Evolutionary conservation across 345 rosid species (phyloP), one percentile per base, ranked within the genome.

Genomic region (Laguncularia racemosa): DNA sequence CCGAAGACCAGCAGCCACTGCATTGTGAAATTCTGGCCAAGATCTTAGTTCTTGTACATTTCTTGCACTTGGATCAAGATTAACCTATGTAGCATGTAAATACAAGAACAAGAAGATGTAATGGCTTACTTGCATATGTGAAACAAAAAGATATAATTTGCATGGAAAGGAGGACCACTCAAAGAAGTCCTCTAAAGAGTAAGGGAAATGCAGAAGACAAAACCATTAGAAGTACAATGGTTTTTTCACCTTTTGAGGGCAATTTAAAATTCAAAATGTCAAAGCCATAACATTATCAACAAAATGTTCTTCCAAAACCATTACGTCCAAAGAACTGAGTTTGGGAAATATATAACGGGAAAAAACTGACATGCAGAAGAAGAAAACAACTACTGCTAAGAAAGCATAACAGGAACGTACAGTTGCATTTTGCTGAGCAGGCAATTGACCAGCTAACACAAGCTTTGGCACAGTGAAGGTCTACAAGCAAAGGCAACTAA

Each of bases 1-100:
- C 66, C 89, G 78, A 59, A 92, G 76, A 66, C 97, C 98, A 67
- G 98, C 91, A 61, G 97, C 98, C 72, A 89, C 97, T 70, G 97
- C 96, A 77, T 92, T 92, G 70, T 89, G 97, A 81, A 92, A 92
- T 78, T 92, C 97, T n/a, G 98, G 93, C 97, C 97, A 92, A 38
- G 95, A 79, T 73, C 77, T 89, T 60, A 92, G 86, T 75, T 92
- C 98, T 81, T 89, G 97, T 49, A 92, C 71, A 70, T 84, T 89
- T 75, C 97, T 83, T 62, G 76, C 69, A 70, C 67, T 92, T 57
- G 98, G 96, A 69, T 92, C 98, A 60, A 92, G 77, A 76, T 89
- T 89, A 64, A 92, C 97, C 98, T 92, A 33, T 33, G 74, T 17
- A 57, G 72, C 51, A 58, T 50, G 17, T 57, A 33, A 51, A 57